Conservation (phyloP, 2,329 filamentous ascomycete genomes). For the Sphaerulina musiva region DNA sequence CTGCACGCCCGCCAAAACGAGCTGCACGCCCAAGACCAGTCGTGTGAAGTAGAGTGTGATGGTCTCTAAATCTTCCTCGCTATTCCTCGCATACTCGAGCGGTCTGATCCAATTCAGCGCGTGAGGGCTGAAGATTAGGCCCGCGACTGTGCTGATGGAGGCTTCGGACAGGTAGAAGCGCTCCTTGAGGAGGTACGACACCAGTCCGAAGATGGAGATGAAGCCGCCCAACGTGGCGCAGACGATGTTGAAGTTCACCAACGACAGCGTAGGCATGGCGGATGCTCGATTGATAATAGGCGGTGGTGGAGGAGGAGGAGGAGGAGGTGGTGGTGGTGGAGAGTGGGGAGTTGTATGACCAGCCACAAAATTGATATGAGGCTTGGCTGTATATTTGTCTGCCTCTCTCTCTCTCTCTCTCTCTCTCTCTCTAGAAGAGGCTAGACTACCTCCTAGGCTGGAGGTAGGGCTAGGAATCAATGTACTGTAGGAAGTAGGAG, state of each 20-base stretch:
- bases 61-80: slow-evolving; percentile 54
- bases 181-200: slow-evolving; percentile 85
- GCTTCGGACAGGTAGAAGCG: slow-evolving; percentile 87
- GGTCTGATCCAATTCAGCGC: slow-evolving; percentile 68
- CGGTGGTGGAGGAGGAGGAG: not conserved
- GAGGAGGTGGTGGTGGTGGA: not conserved
- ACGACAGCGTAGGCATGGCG: slow-evolving; percentile 53
- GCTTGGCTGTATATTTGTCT: too few relatives aligned
- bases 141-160: slow-evolving; percentile 76
- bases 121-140: slow-evolving; percentile 70
- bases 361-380: too few relatives aligned
- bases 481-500: too few relatives aligned
- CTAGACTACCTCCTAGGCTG: too few relatives aligned
- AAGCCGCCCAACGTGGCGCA: slow-evolving; percentile 77
- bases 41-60: slow-evolving; percentile 80
- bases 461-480: too few relatives aligned
- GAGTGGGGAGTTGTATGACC: too few relatives aligned
- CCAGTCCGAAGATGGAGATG: slow-evolving; percentile 80
- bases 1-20: slow-evolving; percentile 82
- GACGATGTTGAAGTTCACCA: slow-evolving; percentile 73
- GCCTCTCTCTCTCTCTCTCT: too few relatives aligned
- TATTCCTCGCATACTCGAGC: slow-evolving; percentile 62
- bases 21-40: slow-evolving; percentile 81
- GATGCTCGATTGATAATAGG: not conserved
- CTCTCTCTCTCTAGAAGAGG: too few relatives aligned